These are phyloP conservation scores for Oldenlandia corymbosa DNA, from an alignment of 257 asterid genomes.

Conservation along the genomic window DNA sequence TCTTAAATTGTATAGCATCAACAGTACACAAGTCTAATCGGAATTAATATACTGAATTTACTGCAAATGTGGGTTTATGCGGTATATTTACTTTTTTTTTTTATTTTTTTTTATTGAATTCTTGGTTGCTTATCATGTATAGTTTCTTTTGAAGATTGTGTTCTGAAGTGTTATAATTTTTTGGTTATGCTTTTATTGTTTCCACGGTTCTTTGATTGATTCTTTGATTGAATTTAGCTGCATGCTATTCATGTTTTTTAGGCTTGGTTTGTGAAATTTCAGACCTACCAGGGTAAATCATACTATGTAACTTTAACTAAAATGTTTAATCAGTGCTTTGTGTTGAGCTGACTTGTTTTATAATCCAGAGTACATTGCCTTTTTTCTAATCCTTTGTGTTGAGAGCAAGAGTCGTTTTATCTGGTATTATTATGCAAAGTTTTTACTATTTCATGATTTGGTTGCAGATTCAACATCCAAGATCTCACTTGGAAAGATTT, in stretches of 20 bases:
- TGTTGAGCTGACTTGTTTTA: background rate
- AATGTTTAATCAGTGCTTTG: background rate
- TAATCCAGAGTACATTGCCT: no score
- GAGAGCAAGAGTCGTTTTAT: no score
- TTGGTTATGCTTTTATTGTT: no score
- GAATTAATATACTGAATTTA: no score
- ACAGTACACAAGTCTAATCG: no score
- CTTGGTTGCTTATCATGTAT: background rate
- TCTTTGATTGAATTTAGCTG: background rate
- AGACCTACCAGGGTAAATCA: background rate
- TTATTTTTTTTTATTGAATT: background rate
- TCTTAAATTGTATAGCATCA: no score
- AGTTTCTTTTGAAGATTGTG: background rate
- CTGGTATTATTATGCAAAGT: background rate
- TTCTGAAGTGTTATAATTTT: background rate
- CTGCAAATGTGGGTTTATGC: no score
- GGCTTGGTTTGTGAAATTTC: background rate
- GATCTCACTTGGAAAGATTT: conserved; percentile 82
- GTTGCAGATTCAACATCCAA: conserved; percentile 96
- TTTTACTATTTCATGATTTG: conserved; percentile 8
- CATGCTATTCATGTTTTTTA: background rate
- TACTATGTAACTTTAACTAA: background rate
- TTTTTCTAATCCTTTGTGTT: no score
- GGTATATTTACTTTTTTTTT: background rate
- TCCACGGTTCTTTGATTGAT: no score